phyloP scores from a whole-genome alignment of 2,329 filamentous ascomycete species.

The Botrytis hyacinthi region DNA sequence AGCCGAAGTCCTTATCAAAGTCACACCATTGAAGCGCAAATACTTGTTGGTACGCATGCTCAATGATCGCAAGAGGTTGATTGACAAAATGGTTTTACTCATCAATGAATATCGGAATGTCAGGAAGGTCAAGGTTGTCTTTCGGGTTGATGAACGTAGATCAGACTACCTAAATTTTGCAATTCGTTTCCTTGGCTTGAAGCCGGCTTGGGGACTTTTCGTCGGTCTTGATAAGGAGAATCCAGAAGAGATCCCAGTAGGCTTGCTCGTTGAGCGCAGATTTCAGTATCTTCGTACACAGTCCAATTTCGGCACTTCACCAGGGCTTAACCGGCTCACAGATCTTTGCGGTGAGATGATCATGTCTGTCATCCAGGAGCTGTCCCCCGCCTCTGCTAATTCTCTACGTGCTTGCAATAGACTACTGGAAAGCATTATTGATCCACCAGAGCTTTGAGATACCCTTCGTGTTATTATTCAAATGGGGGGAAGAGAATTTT shows the following conservation, averaged over 20 bases:
- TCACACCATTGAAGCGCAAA: neutral
- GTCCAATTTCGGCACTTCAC: neutral
- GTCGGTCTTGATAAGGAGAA: neutral
- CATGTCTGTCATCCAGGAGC: neutral
- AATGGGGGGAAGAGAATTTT: too few relatives aligned
- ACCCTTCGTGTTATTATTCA: neutral
- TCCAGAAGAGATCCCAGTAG: neutral
- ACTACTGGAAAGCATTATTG: too few relatives aligned
- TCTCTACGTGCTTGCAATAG: neutral
- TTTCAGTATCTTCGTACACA: neutral
- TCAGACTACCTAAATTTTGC: neutral
- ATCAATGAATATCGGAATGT: neutral
- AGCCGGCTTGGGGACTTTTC: neutral
- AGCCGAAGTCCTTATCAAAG: neutral
- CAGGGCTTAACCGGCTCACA: neutral
- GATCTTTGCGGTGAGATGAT: neutral
- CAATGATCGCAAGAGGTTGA: neutral
- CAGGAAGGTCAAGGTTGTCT: neutral
- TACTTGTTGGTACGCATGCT: neutral
- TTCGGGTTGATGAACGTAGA: neutral
- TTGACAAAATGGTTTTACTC: neutral
- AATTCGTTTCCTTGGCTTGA: neutral
- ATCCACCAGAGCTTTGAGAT: neutral
- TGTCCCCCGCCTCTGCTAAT: neutral
- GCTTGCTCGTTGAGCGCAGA: neutral